Evolutionary conservation across 1,284 basidiomycete genomes (phyloP), one percentile per base, ranked within the genome.

Genomic region (Athelia sp.): DNA sequence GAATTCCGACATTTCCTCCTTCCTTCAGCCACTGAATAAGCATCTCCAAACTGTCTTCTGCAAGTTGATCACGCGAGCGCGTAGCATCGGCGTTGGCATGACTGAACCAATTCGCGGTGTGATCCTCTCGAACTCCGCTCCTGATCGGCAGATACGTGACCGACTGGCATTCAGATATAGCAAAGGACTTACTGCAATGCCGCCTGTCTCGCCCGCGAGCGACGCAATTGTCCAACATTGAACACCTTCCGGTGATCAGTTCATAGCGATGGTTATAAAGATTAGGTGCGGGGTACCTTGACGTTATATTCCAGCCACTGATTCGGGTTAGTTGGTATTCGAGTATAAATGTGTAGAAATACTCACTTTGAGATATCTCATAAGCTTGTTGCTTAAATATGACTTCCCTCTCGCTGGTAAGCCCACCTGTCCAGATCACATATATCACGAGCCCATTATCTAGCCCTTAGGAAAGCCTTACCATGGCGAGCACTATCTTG

Each of bases 231-330:
- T 3, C 97, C 97, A 26, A 98, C 97, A 63, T 99, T 99, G 76
- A 99, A 99, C 1, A 99, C 90, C 87, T 92, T 4, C 26, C 6
- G 4, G 26, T 13, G 4, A n/a, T 29, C 13, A 29, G 26, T 13
- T 4, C 51, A 34, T n/a, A 19, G 24, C 44, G 53, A 58, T 38
- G 34, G 18, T 48, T 8, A 47, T 29, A 19, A 13, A 4, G 13
- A 29, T 29, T 29, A 29, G 13, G 26, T 13, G 26, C 26, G 4
- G n/a, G 13, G 26, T 56, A 84, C 93, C 74, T 97, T 92, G 52
- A 99, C 97, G 56, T 96, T 84, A 68, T 98, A 99, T 68, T 99
- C 97, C 43, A 99, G 79, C 97, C 97, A 99, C 93, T 97, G 58
- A 3, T 31, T 49, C 29, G 29, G 45, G 26, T 56, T 17, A 58